Evolutionary conservation across 116 monocot genomes (phyloP), one percentile per base, ranked within the genome.

Genomic region (Posidonia oceanica): DNA sequence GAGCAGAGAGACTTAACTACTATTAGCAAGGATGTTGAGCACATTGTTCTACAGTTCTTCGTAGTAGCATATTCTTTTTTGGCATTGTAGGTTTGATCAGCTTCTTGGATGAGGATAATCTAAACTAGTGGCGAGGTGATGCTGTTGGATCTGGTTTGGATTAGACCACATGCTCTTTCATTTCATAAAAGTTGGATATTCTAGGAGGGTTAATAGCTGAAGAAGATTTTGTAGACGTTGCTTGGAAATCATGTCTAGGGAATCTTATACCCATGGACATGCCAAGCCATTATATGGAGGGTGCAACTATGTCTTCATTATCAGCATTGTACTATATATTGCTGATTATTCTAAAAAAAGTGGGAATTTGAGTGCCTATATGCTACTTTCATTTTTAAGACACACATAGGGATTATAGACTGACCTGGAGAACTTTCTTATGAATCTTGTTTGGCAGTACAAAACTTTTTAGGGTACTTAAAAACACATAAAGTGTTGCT

Each of bases 171-270:
- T 64, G 39, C 22, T 40, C 64, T 36, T 39, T 64, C 39, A 7
- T 64, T 64, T 16, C n/a, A 39, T 40, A 38, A 39, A 64, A 39
- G 64, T 39, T 64, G 64, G 64, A 40, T 29, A 61, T 61, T 36
- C 61, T 61, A 61, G 36, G 22, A 61, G 36, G 22, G 61, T 23
- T 61, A 23, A 61, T 29, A 36, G 36, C 61, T 5, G 12, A 36
- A 36, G 29, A 56, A 56, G 12, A 56, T 61, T 61, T 61, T 11
- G 4, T 20, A 20, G 61, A 20, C 4, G 21, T 61, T 29, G 29
- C 29, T 29, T 29, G 29, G 29, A 29, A 29, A 29, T 29, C 29
- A 29, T 29, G 29, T 29, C 29, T 29, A 29, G 1, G 61, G 61
- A 36, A 61, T 61, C 20, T 12, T n/a, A 5, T 23, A 20, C 29